Evolutionary conservation across 1,139 yeast species (phyloP).

Genomic region (Scheffersomyces cryptocercus): DNA sequence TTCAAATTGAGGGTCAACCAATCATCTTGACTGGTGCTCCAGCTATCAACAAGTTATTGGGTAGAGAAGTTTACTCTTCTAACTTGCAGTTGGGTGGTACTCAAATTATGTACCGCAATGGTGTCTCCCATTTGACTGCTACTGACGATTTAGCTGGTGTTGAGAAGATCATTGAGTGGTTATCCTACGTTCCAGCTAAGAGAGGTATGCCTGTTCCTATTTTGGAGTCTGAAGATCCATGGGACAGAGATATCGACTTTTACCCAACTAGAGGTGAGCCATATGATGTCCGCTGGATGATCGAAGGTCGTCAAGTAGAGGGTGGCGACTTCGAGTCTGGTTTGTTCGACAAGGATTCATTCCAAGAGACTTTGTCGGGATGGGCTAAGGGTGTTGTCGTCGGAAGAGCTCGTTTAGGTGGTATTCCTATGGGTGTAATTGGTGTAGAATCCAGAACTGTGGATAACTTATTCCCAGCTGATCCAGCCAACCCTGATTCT

Average conservation of each 20-base stretch:
- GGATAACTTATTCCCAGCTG: constrained; percentile 92
- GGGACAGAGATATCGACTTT: constrained; percentile 93
- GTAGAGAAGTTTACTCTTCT: constrained; percentile 95
- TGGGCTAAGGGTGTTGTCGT: constrained; percentile 99
- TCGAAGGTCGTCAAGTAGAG: constrained; percentile 73
- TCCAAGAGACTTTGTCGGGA: constrained; percentile 96
- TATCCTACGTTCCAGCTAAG: constrained; percentile 92
- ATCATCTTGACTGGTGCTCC: constrained; percentile 98
- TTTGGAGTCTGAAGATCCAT: constrained; percentile 73
- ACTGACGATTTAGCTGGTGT: constrained; percentile 96
- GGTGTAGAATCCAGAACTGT: constrained; percentile 91
- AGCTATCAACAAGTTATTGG: constrained; percentile 92
- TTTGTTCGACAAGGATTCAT: constrained; percentile 86
- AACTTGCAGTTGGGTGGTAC: constrained; percentile 98
- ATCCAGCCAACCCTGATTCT: constrained; percentile 95
- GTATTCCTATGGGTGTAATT: constrained; percentile 97
- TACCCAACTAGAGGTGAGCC: constrained; percentile 71
- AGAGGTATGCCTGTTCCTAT: constrained; percentile 92
- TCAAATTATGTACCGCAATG: constrained; percentile 96
- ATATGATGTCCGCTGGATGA: constrained; percentile 94
- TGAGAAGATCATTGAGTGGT: constrained; percentile 91
- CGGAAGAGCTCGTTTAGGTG: constrained; percentile 98
- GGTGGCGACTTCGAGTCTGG: constrained; percentile 79
- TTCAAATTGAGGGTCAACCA: constrained; percentile 98
- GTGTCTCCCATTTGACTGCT: constrained; percentile 97